These are phyloP conservation scores for Clarireedia homoeocarpa DNA, from an alignment of 2,329 filamentous ascomycete species.

Conservation along the genomic window DNA sequence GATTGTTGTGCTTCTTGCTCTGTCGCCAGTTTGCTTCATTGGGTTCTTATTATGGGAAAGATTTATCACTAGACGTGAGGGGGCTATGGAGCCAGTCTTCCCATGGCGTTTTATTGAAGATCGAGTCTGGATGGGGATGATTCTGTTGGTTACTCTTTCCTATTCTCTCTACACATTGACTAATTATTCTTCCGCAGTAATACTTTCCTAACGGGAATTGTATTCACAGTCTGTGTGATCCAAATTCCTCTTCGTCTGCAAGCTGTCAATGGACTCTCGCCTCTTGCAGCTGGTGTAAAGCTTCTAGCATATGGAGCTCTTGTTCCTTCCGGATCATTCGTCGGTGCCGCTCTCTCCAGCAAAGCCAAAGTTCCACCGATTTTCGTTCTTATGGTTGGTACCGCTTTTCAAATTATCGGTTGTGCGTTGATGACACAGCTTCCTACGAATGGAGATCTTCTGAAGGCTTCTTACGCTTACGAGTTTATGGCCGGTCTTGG, in stretches of 20 bases:
- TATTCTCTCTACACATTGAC: not conserved
- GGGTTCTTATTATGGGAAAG: not conserved
- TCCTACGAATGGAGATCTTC: not conserved
- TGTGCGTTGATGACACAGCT: not conserved
- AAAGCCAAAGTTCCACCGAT: not conserved
- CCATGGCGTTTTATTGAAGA: conserved; percentile 1
- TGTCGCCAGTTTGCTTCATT: not conserved
- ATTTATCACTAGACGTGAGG: not conserved
- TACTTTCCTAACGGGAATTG: not conserved
- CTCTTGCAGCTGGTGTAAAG: not conserved
- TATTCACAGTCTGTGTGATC: not conserved
- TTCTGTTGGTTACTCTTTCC: not conserved
- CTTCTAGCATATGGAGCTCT: not conserved
- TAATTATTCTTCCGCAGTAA: not conserved
- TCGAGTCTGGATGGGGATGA: conserved; percentile 1
- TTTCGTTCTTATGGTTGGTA: not conserved
- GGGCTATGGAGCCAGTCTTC: not conserved
- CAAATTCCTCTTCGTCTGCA: not conserved
- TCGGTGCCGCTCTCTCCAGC: not conserved
- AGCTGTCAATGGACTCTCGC: not conserved
- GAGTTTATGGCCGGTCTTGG: not conserved
- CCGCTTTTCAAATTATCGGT: not conserved
- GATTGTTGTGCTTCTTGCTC: not conserved
- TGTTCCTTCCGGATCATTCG: not conserved
- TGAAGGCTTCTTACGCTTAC: not conserved